Evolutionary conservation across 2,329 filamentous ascomycete species (phyloP), one percentile per base, ranked within the genome.

Genomic region (Fusarium luffae): DNA sequence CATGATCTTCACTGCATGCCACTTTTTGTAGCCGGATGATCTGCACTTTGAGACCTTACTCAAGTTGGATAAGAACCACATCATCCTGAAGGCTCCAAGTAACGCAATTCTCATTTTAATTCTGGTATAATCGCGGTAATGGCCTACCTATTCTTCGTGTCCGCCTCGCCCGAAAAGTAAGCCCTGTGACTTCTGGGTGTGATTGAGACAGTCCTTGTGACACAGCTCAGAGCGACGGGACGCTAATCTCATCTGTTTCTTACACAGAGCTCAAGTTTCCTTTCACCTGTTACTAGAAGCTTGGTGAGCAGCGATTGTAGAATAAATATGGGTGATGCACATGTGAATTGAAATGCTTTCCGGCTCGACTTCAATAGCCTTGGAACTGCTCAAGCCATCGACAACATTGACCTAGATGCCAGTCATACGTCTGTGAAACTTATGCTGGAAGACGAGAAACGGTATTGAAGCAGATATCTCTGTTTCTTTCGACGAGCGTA

Each of bases 21-120:
- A 44, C 44, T 49, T 57, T 47, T 34, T 21, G 47, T 42, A 13
- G 14, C 55, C 59, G 59, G 42, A 46, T 61, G 54, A 58, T 70
- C 59, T 64, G 54, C 44, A 57, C 48, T 21, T 25, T 16, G 27
- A 51, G 14, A 59, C 21, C 32, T 25, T 11, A 23, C 14, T 19
- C 34, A 19, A 40, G 28, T n/a, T 32, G 37, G 43, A 37, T 13
- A 40, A 10, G 21, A 40, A 30, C 14, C 23, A 41, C 23, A 51
- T 40, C 19, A 32, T 19, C 23, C n/a, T 9, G 16, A 23, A 14
- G 21, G 30, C 18, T 50, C 14, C n/a, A 23, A 32, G 18, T 21
- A 50, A 21, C 21, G 13, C 16, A 50, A 9, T n/a, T 25, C 11
- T 18, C 34, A 13, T n/a, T n/a, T 21, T 37, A n/a, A 25, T 21